Conservation (phyloP, 169 alveolate species). For the Ichthyophthirius multifiliis region DNA sequence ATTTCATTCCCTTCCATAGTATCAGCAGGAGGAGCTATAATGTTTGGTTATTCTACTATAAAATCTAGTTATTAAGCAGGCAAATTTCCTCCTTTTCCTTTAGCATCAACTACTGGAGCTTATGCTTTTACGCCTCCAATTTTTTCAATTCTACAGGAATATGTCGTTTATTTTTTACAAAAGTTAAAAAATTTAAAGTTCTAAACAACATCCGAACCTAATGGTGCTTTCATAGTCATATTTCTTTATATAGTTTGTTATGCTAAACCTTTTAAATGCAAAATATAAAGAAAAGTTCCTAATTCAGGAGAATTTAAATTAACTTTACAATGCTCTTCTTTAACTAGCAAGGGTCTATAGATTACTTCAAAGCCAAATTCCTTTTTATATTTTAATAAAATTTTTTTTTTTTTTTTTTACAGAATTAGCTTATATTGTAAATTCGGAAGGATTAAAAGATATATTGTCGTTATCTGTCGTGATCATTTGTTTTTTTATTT, state of each 20-base stretch:
- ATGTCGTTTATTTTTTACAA: constrained; percentile 74
- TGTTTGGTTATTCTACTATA: constrained; percentile 63
- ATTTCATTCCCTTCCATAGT: constrained; percentile 70
- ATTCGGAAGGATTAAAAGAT: constrained; percentile 64
- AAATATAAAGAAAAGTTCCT: constrained; percentile 55
- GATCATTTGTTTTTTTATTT: constrained; percentile 61
- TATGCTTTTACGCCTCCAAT: constrained; percentile 52
- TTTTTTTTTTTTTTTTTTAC: constrained; percentile 35
- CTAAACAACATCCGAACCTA: constrained; percentile 81
- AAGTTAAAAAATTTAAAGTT: constrained; percentile 78
- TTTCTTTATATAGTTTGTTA: constrained; percentile 60
- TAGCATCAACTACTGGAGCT: constrained; percentile 50
- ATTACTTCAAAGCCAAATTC: constrained; percentile 71
- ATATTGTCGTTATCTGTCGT: constrained; percentile 65
- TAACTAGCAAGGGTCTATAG: constrained; percentile 78
- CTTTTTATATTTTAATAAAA: not conserved
- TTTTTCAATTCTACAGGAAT: constrained; percentile 67
- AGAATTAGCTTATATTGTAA: constrained; percentile 77
- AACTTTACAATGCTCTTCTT: constrained; percentile 65
- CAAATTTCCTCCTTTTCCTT: constrained; percentile 23
- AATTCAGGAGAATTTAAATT: constrained; percentile 61
- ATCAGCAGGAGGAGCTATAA: constrained; percentile 68
- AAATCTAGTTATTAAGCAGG: constrained; percentile 46
- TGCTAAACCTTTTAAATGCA: constrained; percentile 71
- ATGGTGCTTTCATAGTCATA: constrained; percentile 71